Percentiles rank a stretch among this genome's conserved stretches.
phyloP scores from a whole-genome alignment of 495 filamentous ascomycete genomes.

The Mycothermus thermophilus region DNA sequence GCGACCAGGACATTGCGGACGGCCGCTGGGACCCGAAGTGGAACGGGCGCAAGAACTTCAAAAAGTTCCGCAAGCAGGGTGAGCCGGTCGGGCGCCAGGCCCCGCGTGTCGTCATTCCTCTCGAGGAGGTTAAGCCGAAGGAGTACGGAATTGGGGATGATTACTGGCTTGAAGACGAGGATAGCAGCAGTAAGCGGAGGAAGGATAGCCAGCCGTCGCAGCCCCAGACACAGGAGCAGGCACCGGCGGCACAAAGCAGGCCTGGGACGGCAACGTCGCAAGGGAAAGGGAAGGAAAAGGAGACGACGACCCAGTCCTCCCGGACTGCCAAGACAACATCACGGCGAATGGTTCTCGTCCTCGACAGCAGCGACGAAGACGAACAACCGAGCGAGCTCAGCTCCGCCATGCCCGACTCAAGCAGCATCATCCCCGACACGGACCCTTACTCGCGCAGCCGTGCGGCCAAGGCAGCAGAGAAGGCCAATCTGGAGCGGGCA shows the following conservation, averaged over 20 bases:
- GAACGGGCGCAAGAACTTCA: constrained; percentile 97
- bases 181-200: constrained; percentile 13
- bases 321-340: not conserved
- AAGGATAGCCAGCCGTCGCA: constrained; percentile 17
- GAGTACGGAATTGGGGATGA: constrained; percentile 75
- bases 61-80: constrained; percentile 62
- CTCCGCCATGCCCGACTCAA: not conserved
- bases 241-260: not conserved
- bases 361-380: constrained; percentile 32
- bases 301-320: not conserved
- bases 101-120: constrained; percentile 52
- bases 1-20: constrained; percentile 34
- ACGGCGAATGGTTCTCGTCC: constrained; percentile 11
- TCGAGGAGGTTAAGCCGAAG: constrained; percentile 68
- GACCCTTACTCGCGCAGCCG: constrained; percentile 7
- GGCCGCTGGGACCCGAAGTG: constrained; percentile 78
- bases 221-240: constrained; percentile 8
- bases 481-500: constrained; percentile 9
- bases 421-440: not conserved
- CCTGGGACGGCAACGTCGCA: not conserved
- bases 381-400: constrained; percentile 7
- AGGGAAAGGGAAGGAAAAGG: constrained; percentile 1
- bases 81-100: constrained; percentile 33
- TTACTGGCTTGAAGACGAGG: constrained; percentile 53
- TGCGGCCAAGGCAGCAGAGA: constrained; percentile 20